Evolutionary conservation across 192 early-diverging fungal species (phyloP).

Genomic region (Linnemannia elongata): DNA sequence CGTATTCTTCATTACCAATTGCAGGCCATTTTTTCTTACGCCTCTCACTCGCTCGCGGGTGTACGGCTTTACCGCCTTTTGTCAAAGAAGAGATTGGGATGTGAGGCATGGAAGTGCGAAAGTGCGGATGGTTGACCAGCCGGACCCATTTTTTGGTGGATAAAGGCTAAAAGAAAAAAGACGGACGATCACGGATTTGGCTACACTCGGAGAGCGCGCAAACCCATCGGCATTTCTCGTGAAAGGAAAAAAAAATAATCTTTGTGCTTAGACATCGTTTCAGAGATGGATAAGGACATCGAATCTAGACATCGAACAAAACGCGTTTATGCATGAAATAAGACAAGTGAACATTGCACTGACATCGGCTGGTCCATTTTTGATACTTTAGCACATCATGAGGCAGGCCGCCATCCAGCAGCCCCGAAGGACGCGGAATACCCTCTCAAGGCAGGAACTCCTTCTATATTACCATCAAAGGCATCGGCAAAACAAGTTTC

Average conservation of each 20-base stretch:
- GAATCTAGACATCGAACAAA: not conserved
- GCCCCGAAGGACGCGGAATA: conserved; percentile 45
- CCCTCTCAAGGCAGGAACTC: conserved; percentile 19
- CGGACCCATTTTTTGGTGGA: not conserved
- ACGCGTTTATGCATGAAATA: not conserved
- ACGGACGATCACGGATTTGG: not conserved
- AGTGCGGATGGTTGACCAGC: not conserved
- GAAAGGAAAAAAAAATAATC: not conserved
- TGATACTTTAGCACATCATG: conserved; percentile 25
- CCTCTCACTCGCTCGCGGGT: no score
- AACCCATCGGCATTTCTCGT: not conserved
- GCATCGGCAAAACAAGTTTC: not conserved
- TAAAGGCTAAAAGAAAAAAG: no score
- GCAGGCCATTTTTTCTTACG: no score
- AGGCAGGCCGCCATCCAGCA: conserved; percentile 45
- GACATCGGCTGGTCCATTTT: not conserved
- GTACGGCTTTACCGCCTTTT: not conserved
- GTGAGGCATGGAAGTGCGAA: not conserved
- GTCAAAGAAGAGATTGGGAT: not conserved
- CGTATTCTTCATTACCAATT: no score
- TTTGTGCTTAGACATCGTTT: not conserved
- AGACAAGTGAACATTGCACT: not conserved
- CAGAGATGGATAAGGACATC: not conserved
- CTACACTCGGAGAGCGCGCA: no score
- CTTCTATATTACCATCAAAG: not conserved